Percentiles rank a stretch among this genome's conserved stretches.
Evolutionary conservation across 208 protist species (phyloP).

Genomic region (Vickermania spadyakhi): DNA sequence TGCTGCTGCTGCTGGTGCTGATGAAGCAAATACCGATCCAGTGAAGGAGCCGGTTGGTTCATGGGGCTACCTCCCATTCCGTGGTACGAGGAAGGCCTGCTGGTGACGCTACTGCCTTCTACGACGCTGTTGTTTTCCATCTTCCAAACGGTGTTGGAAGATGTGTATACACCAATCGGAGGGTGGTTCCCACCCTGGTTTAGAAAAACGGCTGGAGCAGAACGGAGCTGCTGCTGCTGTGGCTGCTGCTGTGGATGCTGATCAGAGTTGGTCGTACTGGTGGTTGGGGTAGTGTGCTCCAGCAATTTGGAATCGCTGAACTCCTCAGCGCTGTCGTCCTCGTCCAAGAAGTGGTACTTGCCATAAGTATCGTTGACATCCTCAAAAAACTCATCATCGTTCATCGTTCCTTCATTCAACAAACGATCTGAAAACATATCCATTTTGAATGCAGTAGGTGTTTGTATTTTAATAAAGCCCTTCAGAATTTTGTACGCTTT

Average conservation of each 20-base stretch:
- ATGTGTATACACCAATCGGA: background rate
- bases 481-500: background rate
- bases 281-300: background rate
- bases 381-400: background rate
- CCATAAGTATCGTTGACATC: background rate
- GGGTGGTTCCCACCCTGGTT: no score
- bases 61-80: no score
- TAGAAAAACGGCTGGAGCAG: no score
- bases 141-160: background rate
- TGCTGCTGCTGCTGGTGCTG: background rate
- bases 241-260: constrained; percentile 1
- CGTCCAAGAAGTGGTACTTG: background rate
- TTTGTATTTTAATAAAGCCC: constrained; percentile 5
- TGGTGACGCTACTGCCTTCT: no score
- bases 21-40: no score
- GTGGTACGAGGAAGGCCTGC: no score
- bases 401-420: background rate
- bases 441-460: no score
- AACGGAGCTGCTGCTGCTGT: no score
- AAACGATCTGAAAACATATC: background rate
- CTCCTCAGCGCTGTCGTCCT: background rate
- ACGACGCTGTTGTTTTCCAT: background rate
- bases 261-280: background rate
- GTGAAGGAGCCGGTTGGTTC: no score
- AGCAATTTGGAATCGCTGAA: background rate